Base-by-base conservation (phyloP, 2,329 filamentous ascomycete species). In the Hymenoscyphus fraxineus region DNA sequence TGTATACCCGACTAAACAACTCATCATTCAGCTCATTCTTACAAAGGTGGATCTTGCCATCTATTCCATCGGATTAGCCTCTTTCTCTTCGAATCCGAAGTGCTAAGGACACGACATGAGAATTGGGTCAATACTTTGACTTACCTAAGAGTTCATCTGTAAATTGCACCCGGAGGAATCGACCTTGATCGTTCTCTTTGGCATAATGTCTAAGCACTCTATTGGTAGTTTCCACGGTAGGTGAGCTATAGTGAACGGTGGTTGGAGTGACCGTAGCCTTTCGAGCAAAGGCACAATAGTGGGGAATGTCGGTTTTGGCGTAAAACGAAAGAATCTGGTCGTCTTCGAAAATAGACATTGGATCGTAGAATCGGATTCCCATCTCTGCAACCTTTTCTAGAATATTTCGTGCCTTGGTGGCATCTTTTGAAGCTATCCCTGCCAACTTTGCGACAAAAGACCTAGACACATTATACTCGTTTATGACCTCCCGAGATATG, bases 141-240 rank as follows among this genome's bases (percentile, higher is more conserved):
- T 56, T 61, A 73, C 74, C 67, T 75, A 70, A 59, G 65, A 70
- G 31, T 76, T 99, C 95, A 60, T 97, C 94, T 0, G 89, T 88
- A 74, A 99, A 98, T 67, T 93, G 91, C 2, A 98, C 88, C 2
- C 94, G 87, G 10, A 99, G 80, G 71, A 99, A 99, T 1, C 90
- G 87, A 73, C 97, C 93, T 16, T 86, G 82, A 15, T 82, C 69
- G 64, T 88, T 80, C 60, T 85, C 78, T 56, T 69, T 66, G 9
- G 79, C 80, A 73, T 90, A 95, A 56, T 89, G 83, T 16, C 95
- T 86, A 51, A 96, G 82, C 1, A 99, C 88, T 1, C 95, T 85
- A 73, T 99, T 98, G 0, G 93, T 95, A 0, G 89, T 90, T 72
- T 99, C 95, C 1, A 96, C 84, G 0, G 85, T 84, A 0, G 95